A percentile compares a stretch with the other conserved stretches of the same genome.
Evolutionary conservation across 2,329 filamentous ascomycete genomes (phyloP).

Genomic region (Hawksworthiomyces lignivorus): DNA sequence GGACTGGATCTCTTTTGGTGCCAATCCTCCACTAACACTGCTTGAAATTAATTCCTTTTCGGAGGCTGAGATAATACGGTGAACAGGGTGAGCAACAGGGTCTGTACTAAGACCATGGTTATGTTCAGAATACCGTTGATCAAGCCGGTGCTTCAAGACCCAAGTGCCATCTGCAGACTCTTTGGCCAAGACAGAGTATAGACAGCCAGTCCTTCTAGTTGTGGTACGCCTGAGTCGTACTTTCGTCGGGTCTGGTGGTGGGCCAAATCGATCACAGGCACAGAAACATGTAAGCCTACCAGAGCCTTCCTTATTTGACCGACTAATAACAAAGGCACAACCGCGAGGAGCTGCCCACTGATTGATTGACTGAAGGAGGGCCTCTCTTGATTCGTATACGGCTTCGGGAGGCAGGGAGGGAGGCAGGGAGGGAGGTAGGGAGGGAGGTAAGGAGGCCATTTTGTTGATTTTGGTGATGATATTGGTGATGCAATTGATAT

Average conservation of each 20-base stretch:
- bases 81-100: no score
- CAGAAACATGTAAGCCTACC: background rate
- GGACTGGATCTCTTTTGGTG: no score
- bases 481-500: background rate
- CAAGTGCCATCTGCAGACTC: background rate
- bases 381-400: background rate
- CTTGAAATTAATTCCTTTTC: no score
- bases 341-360: background rate
- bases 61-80: no score
- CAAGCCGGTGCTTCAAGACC: no score
- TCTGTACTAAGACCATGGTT: no score
- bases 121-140: no score
- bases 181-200: background rate
- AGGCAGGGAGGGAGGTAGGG: background rate
- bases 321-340: background rate
- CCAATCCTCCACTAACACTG: no score
- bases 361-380: background rate
- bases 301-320: background rate
- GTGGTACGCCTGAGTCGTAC: background rate
- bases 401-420: no score
- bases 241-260: background rate
- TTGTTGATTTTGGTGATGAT: background rate
- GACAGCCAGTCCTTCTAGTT: background rate
- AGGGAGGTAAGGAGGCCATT: no score
- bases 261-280: background rate